phyloP scores from a whole-genome alignment of 2,329 filamentous ascomycete genomes.

The Fusarium sacchari region DNA sequence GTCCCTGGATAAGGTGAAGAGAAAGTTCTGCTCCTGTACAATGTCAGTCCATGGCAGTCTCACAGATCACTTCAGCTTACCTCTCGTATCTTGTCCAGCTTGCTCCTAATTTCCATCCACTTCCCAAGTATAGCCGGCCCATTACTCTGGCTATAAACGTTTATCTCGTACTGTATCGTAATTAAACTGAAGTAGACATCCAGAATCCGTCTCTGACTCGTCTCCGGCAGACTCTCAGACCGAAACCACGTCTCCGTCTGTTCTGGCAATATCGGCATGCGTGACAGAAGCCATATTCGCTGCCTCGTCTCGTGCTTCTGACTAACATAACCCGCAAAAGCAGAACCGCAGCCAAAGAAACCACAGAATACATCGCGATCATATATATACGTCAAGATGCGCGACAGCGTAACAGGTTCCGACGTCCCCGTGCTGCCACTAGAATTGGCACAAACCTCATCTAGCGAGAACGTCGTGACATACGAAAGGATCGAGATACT shows the following conservation, averaged over 20 bases:
- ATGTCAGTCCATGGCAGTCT: fast-evolving
- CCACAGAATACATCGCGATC: conserved; percentile 15
- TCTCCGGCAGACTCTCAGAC: not conserved
- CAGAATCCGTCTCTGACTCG: not conserved
- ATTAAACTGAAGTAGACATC: conserved; percentile 8
- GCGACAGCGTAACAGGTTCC: not conserved
- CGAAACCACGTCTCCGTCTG: not conserved
- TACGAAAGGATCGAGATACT: not conserved
- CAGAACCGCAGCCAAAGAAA: not conserved
- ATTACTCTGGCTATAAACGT: not conserved
- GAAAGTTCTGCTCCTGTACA: not conserved
- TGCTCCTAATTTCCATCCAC: not conserved
- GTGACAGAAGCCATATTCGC: conserved; percentile 3
- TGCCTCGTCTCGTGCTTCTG: conserved; percentile 14
- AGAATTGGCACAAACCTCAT: conserved; percentile 4
- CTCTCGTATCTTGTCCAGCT: not conserved
- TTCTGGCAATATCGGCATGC: not conserved
- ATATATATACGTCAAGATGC: conserved; percentile 9
- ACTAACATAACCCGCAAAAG: not conserved
- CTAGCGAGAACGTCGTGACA: not conserved
- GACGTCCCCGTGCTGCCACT: not conserved
- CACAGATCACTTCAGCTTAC: fast-evolving
- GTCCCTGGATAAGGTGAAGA: not conserved
- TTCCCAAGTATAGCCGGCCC: not conserved
- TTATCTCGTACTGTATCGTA: conserved; percentile 8